A percentile compares a stretch with the other conserved stretches of the same genome.
Conservation (phyloP, 2,329 filamentous ascomycete genomes). For the Calonectria hawksworthii region DNA sequence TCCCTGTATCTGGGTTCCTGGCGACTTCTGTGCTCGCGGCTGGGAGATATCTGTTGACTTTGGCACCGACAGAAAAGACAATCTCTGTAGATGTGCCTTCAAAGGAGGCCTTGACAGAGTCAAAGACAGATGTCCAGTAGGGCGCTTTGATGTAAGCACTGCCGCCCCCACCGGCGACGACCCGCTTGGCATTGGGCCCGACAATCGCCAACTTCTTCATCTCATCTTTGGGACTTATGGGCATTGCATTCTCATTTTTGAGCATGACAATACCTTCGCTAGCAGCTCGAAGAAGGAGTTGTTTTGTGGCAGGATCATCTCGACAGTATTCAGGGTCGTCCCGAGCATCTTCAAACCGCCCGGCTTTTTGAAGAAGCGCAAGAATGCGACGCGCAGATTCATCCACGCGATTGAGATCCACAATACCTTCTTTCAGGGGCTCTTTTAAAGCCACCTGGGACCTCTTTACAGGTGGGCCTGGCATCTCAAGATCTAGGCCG, state of each 20-base stretch:
- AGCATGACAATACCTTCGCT: neutral
- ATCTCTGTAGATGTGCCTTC: neutral
- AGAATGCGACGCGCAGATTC: neutral
- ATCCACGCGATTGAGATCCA: neutral
- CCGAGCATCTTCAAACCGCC: neutral
- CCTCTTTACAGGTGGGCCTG: neutral
- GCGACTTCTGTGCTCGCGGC: neutral
- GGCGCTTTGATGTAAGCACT: conserved; percentile 4
- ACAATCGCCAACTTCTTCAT: neutral
- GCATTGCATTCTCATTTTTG: neutral
- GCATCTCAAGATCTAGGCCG: neutral
- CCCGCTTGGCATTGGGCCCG: neutral
- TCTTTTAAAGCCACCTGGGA: neutral
- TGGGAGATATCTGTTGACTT: neutral
- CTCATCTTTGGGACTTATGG: neutral
- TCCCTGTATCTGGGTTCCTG: neutral
- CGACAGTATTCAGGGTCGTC: neutral
- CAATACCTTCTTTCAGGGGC: neutral
- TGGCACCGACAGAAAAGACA: neutral
- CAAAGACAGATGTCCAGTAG: neutral
- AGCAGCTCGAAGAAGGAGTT: neutral
- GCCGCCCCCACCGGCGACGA: neutral
- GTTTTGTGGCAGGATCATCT: neutral
- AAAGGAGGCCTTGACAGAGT: neutral
- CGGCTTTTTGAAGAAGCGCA: neutral